Percentiles rank a stretch among this genome's conserved stretches.
phyloP scores from a whole-genome alignment of 345 rosid species.

The Gossypium sturtianum region DNA sequence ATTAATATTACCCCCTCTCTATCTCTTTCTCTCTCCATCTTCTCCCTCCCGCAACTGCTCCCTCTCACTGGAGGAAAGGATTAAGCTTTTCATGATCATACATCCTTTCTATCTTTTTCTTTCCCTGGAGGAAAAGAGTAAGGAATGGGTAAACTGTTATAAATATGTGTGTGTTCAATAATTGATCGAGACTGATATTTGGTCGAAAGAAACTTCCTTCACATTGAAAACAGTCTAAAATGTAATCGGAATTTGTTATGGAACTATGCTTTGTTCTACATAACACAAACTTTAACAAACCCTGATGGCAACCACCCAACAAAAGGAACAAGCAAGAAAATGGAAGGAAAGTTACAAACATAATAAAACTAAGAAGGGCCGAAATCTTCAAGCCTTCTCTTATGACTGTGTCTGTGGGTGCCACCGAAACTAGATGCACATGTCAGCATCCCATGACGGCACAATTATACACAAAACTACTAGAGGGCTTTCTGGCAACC shows the following conservation, averaged over 20 bases:
- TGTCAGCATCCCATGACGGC: conserved; percentile 80
- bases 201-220: conserved; percentile 2
- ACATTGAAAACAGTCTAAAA: conserved; percentile 12
- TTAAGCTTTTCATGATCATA: too few relatives aligned
- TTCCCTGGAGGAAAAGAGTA: too few relatives aligned
- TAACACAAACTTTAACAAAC: conserved; percentile 22
- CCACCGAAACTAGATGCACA: conserved; percentile 11
- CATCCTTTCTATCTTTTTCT: too few relatives aligned
- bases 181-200: background rate
- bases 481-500: conserved; percentile 45
- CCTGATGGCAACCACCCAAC: conserved; percentile 4
- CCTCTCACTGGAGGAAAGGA: too few relatives aligned
- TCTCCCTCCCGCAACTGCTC: too few relatives aligned
- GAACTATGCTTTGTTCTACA: conserved; percentile 26
- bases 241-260: conserved; percentile 24
- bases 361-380: conserved; percentile 1
- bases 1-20: too few relatives aligned
- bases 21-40: too few relatives aligned
- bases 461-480: conserved; percentile 64
- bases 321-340: background rate
- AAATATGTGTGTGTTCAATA: too few relatives aligned
- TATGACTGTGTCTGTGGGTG: conserved; percentile 8
- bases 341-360: background rate
- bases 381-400: conserved; percentile 11
- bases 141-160: too few relatives aligned